Evolutionary conservation across 305 asterid genomes (phyloP).

Genomic region (Stenogyne calaminthoides): DNA sequence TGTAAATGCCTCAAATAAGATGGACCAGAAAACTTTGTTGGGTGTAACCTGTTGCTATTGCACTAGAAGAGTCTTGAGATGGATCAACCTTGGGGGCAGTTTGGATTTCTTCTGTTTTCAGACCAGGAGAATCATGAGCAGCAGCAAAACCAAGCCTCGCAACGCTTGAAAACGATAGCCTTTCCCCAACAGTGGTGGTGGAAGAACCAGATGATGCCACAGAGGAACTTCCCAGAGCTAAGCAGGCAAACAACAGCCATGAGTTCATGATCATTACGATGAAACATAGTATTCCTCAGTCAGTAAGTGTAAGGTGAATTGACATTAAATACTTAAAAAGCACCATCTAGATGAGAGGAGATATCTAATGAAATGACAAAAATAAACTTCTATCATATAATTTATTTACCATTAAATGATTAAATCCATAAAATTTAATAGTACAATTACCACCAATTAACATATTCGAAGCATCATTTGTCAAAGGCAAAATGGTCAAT

Average conservation of each 20-base stretch:
- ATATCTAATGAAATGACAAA: conserved; percentile 3
- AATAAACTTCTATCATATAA: not conserved
- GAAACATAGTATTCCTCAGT: not conserved
- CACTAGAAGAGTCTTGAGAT: conserved; percentile 38
- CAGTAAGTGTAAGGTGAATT: not conserved
- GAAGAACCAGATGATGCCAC: conserved; percentile 61
- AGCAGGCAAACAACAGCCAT: conserved; percentile 28
- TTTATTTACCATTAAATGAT: conserved; percentile 3
- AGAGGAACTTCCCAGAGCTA: conserved; percentile 75
- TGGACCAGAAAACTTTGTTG: not conserved
- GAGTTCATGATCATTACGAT: conserved; percentile 11
- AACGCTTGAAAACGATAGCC: conserved; percentile 71
- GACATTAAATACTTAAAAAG: not conserved
- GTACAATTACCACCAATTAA: too few species aligned
- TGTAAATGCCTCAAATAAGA: not conserved
- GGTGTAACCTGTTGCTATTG: conserved; percentile 35
- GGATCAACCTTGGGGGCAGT: conserved; percentile 33
- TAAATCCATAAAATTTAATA: too few species aligned
- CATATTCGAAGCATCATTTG: not conserved
- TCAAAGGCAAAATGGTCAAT: not conserved
- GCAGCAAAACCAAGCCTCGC: conserved; percentile 97
- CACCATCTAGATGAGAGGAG: not conserved
- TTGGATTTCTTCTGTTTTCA: conserved; percentile 44
- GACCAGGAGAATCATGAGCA: conserved; percentile 77
- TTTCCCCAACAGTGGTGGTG: conserved; percentile 41